Base-by-base conservation (phyloP, 2,329 filamentous ascomycete genomes). In the Exophiala dermatitidis region DNA sequence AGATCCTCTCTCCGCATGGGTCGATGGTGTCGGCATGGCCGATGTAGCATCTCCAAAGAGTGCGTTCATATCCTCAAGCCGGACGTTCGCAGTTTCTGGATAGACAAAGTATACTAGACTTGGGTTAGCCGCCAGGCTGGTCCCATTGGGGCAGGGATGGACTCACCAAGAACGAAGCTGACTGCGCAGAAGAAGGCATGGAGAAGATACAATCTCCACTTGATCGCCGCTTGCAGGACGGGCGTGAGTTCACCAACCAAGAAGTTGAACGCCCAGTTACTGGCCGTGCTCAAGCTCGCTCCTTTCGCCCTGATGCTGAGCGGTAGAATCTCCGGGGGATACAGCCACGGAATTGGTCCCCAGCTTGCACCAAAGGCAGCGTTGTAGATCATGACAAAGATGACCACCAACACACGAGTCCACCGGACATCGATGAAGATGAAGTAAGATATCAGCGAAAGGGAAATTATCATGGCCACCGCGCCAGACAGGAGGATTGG, bases 251-350 rank as follows among this genome's bases (percentile, higher is more conserved):
- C 88, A 62, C 93, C 93, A 2, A 97, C 93, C 29, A 97, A 76
- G 87, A 90, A 98, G 72, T 98, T 98, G 72, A 93, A 95, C 1
- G 91, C 90, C 93, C 93, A 98, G 68, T 98, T 98, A 32, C 90
- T 85, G 12, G 93, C 93, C 1, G 93, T 97, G 56, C 91, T 96
- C 68, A 98, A 72, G 78, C 90, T 95, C 50, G 93, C 91, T 57
- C 93, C 93, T 77, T 97, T 97, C 56, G 91, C 95, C 65, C 93
- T 85, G 67, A 97, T 96, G 75, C 90, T 96, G 56, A 98, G 77
- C 3, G 93, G 93, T 41, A 98, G 77, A 72, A 98, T 98, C 77
- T 98, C 93, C n/a, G 93, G 93, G 9, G 93, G 93, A 69, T 97
- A 97, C 10, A 98, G 76, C 93, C 93, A 98, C 5, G 93, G 93